Evolutionary conservation across 768 basidiomycete genomes (phyloP), one percentile per base, ranked within the genome.

Genomic region (Cystobasidium tubakii): DNA sequence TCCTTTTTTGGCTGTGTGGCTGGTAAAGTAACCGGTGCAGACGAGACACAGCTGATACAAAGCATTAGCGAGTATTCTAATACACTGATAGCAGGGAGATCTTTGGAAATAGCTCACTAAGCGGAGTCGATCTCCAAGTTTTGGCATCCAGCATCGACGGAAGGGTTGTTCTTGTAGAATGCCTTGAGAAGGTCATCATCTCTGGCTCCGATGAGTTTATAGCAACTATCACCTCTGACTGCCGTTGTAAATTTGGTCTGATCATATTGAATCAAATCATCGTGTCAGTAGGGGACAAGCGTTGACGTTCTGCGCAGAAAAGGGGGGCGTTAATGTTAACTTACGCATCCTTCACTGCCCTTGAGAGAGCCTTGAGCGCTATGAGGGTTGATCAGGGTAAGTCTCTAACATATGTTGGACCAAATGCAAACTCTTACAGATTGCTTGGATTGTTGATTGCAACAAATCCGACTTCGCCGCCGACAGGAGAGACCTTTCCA

Each of bases 161-260:
- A 33, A 21, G 69, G 69, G 34, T 71, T 71, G 34, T 55, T 60
- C n/a, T 62, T 62, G 55, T 71, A 71, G 54, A 71, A 71, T 23
- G 25, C 34, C 50, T 55, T 44, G 15, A 71, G 39, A n/a, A 25
- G 25, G 7, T 6, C 31, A 55, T 33, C 27, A 34, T 60, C 69
- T 46, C 23, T 43, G 3, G 34, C 31, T 33, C 54, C 54, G 15
- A 71, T 55, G 10, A 71, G 54, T 10, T 42, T 71, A 19, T 57
- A 71, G 69, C 69, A 71, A 4, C 10, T 13, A 44, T 71, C 69
- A 17, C 69, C 69, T 7, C 33, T 55, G 29, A 36, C 55, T 21
- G 29, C 69, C 12, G 34, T 46, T 12, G 53, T 29, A 29, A 57
- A 71, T 31, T 55, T 60, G 23, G 69, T 71, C 69, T 71, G 69